These are phyloP conservation scores for Alternaria gansuensis DNA, from an alignment of 2,329 filamentous ascomycete species.

Conservation along the genomic window DNA sequence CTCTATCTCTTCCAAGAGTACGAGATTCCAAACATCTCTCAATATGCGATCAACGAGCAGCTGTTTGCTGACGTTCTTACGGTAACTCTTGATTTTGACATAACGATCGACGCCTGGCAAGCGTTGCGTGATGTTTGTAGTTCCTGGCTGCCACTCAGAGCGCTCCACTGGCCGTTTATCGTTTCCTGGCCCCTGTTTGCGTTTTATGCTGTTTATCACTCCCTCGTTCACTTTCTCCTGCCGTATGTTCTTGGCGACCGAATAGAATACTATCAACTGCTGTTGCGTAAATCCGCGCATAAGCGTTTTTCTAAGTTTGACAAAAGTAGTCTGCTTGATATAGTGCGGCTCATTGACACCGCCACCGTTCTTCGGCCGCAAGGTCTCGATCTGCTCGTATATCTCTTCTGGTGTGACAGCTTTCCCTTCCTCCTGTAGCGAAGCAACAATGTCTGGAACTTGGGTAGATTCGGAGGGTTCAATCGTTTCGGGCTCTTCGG, in stretches of 20 bases:
- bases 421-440: constrained; percentile 38
- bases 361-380: constrained; percentile 38
- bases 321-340: constrained; percentile 39
- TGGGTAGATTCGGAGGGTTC: constrained; percentile 19
- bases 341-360: constrained; percentile 40
- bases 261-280: constrained; percentile 48
- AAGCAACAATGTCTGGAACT: constrained; percentile 39
- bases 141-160: constrained; percentile 48
- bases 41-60: constrained; percentile 48
- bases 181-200: constrained; percentile 18
- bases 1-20: constrained; percentile 50
- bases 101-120: constrained; percentile 35
- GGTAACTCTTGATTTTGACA: constrained; percentile 17
- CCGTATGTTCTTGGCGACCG: constrained; percentile 36
- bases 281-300: constrained; percentile 39
- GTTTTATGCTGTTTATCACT: constrained; percentile 30
- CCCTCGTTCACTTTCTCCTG: constrained; percentile 27
- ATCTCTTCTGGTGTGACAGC: constrained; percentile 42
- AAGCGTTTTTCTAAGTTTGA: constrained; percentile 37
- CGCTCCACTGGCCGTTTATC: constrained; percentile 31
- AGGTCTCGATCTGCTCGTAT: constrained; percentile 41
- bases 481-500: constrained; percentile 9
- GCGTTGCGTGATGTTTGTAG: constrained; percentile 35
- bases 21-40: constrained; percentile 45
- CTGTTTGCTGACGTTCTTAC: constrained; percentile 37